Evolutionary conservation across 352 stramenopile species (phyloP), one percentile per base, ranked within the genome.

Genomic region (Phytophthora pisi): DNA sequence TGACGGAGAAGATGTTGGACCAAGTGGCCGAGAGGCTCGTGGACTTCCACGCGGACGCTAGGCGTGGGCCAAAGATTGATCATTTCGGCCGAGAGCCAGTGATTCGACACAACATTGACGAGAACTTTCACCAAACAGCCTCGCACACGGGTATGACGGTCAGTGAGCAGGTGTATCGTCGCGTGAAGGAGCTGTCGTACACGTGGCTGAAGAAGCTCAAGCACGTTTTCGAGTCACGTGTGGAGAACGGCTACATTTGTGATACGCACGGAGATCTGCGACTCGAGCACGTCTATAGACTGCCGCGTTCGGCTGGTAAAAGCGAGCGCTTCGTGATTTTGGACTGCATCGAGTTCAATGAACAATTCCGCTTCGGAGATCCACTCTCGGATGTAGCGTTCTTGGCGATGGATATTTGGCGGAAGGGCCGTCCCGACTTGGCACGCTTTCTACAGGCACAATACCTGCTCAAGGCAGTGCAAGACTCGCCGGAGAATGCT

Each of bases 261-360:
- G 84, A 92, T 66, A 79, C 71, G 45, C 84, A 92, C 26, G 84
- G 82, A 50, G 84, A 92, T 51, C 66, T 90, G 13, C 80, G 84
- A 4, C 75, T 90, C 7, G 84, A 91, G 42, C 82, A 92, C 31
- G 71, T 92, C 7, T 90, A 92, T 61, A 64, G 72, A 51, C n/a
- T 86, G 20, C 70, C 72, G 23, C 57, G 47, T 10, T 66, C 47
- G 13, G 34, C 34, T 4, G 34, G 34, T 6, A 51, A 57, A 16
- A 53, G 59, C 4, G 24, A 30, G 15, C 30, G 51, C 40, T 75
- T 88, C 49, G 78, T 89, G 24, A 72, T 90, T 52, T 64, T 92
- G 52, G 84, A 92, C 47, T 90, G 84, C 67, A 90, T 92, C 57
- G 84, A 92, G 63, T 90, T 92, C 64, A 92, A 92, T 54, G 84